These are phyloP conservation scores for Mycogone perniciosa DNA, from an alignment of 2,329 filamentous ascomycete species.

Conservation along the genomic window DNA sequence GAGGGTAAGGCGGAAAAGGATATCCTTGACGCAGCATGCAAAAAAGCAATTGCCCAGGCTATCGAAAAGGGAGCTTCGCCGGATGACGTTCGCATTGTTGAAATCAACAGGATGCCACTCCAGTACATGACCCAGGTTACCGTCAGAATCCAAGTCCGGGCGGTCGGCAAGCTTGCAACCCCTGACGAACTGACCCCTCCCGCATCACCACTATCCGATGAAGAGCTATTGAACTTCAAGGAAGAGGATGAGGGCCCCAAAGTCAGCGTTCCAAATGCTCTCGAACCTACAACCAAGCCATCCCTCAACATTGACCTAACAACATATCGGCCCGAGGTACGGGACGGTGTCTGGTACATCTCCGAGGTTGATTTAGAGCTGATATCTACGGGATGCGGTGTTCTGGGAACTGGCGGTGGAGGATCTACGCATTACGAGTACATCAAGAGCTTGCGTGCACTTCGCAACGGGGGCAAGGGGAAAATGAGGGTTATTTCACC, in stretches of 20 bases:
- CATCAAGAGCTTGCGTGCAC: conserved; percentile 34
- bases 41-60: conserved; percentile 26
- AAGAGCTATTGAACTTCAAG: background rate
- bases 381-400: conserved; percentile 30
- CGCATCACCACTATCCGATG: conserved; percentile 14
- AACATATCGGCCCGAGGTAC: conserved; percentile 26
- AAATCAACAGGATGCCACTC: conserved; percentile 37
- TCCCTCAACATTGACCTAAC: conserved; percentile 25
- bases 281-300: conserved; percentile 26
- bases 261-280: conserved; percentile 22
- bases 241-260: conserved; percentile 23
- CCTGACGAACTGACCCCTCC: conserved; percentile 22
- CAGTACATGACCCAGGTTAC: conserved; percentile 31
- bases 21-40: conserved; percentile 33
- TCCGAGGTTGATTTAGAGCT: conserved; percentile 32
- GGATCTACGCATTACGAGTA: conserved; percentile 37
- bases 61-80: conserved; percentile 25
- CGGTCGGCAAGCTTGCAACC: conserved; percentile 28
- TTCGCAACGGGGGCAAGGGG: conserved; percentile 27
- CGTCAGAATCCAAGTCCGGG: conserved; percentile 29
- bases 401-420: conserved; percentile 33
- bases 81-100: conserved; percentile 36
- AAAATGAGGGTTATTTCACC: conserved; percentile 37
- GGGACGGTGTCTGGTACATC: conserved; percentile 28
- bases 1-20: conserved; percentile 32